Base-by-base conservation (phyloP, 139 green algal species). In the Picochlorum sp. region DNA sequence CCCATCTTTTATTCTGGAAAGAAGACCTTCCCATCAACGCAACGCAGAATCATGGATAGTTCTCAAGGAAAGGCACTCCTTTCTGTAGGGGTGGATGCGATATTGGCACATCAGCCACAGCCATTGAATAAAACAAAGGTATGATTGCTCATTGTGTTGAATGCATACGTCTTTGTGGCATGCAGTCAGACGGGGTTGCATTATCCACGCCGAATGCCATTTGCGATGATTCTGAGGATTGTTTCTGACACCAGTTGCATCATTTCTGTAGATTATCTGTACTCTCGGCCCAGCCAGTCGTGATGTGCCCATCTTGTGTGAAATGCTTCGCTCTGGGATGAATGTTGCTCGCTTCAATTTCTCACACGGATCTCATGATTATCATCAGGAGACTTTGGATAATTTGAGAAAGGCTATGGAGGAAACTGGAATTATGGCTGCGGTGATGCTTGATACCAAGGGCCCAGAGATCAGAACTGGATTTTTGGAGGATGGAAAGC, bases 401-500 rank as follows among this genome's bases (percentile, higher is more conserved):
- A 91, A 91, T 65, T 67, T 99, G 60, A 73, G 88, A 8, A 44
- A 78, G 20, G 92, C 88, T 7, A 91, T 89, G 74, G 32, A 67
- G 20, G 92, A 96, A 75, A 96, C 92, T 2, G 73, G 84, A 20
- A 95, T 97, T 57, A 94, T 96, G 84, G 98, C 91, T 71, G 92
- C 92, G 9, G 88, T 96, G 7, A 93, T 98, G 89, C 88, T 98
- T 16, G 93, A 98, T 70, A 98, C 93, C 38, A 98, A 98, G 86
- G 89, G 93, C 16, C 93, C 93, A 32, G 93, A 98, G 77, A 98
- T 98, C 69, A 80, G 92, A 41, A 98, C 92, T 18, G 92, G 92
- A 4, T 89, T 91, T 60, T 72, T 98, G n/a, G 83, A 92, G 68
- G 78, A 92, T 52, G 89, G 86, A 72, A 80, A 92, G 76, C 86